Percentiles rank a stretch among this genome's conserved stretches.
phyloP scores from a whole-genome alignment of 1,284 basidiomycete genomes.

The Malassezia furfur region DNA sequence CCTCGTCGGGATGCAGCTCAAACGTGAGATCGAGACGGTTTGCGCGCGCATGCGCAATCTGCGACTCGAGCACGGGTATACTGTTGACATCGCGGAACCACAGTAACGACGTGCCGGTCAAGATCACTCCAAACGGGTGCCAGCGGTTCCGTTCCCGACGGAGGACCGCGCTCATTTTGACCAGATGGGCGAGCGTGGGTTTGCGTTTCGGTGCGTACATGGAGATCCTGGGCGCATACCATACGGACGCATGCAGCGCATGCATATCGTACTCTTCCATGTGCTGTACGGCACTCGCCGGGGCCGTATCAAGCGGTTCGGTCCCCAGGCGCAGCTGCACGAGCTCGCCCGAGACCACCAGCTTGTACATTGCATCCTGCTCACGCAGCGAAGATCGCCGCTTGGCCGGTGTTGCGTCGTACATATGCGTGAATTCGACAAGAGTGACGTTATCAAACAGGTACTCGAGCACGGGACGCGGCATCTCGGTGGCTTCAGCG shows the following conservation, averaged over 20 bases:
- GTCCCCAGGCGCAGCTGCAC: constrained; percentile 5
- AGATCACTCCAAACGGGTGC: constrained; percentile 72
- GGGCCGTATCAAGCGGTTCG: neutral
- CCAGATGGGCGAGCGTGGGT: constrained; percentile 50
- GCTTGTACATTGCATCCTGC: constrained; percentile 9
- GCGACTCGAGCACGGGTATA: neutral
- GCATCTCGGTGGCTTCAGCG: constrained; percentile 62
- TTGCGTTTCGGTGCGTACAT: constrained; percentile 46
- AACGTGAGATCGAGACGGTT: neutral
- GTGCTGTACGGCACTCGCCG: neutral
- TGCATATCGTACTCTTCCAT: neutral
- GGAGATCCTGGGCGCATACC: neutral
- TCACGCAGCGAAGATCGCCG: neutral
- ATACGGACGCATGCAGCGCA: neutral
- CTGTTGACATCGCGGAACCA: constrained; percentile 69
- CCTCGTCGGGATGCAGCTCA: neutral
- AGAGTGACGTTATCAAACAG: constrained; percentile 95
- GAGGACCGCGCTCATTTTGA: constrained; percentile 70
- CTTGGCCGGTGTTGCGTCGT: constrained; percentile 20
- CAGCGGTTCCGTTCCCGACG: constrained; percentile 66
- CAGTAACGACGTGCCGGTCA: constrained; percentile 81
- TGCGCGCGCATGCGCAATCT: neutral
- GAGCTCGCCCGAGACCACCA: neutral
- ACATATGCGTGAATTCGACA: constrained; percentile 72
- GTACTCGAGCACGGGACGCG: constrained; percentile 77